Evolutionary conservation across 192 early-diverging fungal species (phyloP).

Genomic region (Linderina pennispora): DNA sequence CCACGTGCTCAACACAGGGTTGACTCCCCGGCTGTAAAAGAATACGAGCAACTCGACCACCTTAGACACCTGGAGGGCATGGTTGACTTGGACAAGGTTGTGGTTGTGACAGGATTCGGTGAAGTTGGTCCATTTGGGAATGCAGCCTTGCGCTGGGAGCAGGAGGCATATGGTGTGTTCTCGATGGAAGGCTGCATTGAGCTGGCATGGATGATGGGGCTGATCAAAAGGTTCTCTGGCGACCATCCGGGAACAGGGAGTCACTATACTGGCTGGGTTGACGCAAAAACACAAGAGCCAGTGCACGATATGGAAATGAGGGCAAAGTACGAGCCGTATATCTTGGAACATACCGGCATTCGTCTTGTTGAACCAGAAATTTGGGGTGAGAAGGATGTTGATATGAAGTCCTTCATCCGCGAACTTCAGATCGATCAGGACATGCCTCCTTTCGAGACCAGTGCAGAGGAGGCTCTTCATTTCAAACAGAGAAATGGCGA

Average conservation of each 20-base stretch:
- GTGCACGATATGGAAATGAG: slow-evolving; percentile 80
- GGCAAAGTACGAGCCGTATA: slow-evolving; percentile 80
- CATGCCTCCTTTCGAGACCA: slow-evolving; percentile 71
- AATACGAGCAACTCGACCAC: slow-evolving; percentile 46
- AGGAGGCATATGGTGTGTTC: not conserved
- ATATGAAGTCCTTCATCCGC: slow-evolving; percentile 75
- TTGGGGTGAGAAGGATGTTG: slow-evolving; percentile 76
- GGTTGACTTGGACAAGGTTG: slow-evolving; percentile 78
- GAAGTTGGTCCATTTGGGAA: slow-evolving; percentile 87
- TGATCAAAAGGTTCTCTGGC: slow-evolving; percentile 78
- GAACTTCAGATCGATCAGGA: slow-evolving; percentile 78
- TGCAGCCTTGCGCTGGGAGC: slow-evolving; percentile 41
- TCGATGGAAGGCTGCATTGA: slow-evolving; percentile 44
- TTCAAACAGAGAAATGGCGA: slow-evolving; percentile 78
- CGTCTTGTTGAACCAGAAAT: slow-evolving; percentile 81
- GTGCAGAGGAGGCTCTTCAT: slow-evolving; percentile 75
- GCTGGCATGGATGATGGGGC: slow-evolving; percentile 92
- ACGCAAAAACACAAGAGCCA: slow-evolving; percentile 70
- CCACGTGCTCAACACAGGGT: slow-evolving; percentile 87
- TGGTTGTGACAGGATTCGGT: slow-evolving; percentile 81
- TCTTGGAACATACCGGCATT: slow-evolving; percentile 80
- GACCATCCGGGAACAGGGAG: slow-evolving; percentile 56
- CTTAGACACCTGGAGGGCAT: slow-evolving; percentile 50
- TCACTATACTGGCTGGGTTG: slow-evolving; percentile 81
- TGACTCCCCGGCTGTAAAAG: slow-evolving; percentile 66